A percentile compares a stretch with the other conserved stretches of the same genome.
These are phyloP conservation scores for Cystobasidium slooffiae DNA, from an alignment of 1,284 basidiomycete genomes.

Conservation along the genomic window DNA sequence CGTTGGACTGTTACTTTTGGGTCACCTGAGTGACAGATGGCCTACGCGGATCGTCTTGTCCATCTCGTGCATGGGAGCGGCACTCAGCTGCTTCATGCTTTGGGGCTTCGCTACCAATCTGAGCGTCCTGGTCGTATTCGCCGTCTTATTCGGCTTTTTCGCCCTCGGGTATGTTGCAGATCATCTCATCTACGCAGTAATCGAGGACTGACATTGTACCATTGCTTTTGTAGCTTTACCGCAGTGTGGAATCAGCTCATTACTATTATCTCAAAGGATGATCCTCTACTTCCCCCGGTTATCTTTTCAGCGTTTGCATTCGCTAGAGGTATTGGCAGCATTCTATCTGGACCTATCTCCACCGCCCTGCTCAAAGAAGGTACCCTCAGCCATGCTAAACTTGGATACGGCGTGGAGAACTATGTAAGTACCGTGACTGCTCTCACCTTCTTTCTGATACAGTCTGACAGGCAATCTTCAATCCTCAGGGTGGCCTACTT, in stretches of 20 bases:
- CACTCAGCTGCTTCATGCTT: constrained; percentile 55
- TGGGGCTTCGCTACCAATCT: constrained; percentile 57
- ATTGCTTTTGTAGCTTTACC: constrained; percentile 52
- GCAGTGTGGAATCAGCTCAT: constrained; percentile 55
- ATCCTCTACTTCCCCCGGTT: constrained; percentile 53
- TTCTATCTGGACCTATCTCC: constrained; percentile 54
- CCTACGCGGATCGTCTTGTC: constrained; percentile 54
- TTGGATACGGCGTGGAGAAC: constrained; percentile 29
- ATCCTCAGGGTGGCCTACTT: constrained; percentile 17
- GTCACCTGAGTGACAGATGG: constrained; percentile 55
- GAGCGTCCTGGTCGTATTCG: constrained; percentile 52
- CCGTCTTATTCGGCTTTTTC: constrained; percentile 50
- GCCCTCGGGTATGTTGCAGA: constrained; percentile 42
- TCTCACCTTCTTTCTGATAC: no score
- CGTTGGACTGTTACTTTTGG: constrained; percentile 55
- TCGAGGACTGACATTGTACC: background rate
- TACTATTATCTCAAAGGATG: constrained; percentile 55
- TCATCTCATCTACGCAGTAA: background rate
- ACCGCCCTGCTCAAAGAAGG: constrained; percentile 16
- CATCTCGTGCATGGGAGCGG: constrained; percentile 54
- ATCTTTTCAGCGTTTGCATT: constrained; percentile 57
- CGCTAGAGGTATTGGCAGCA: constrained; percentile 56
- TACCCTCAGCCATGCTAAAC: background rate
- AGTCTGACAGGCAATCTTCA: background rate
- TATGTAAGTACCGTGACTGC: background rate